Evolutionary conservation across 1,284 basidiomycete genomes (phyloP), one percentile per base, ranked within the genome.

Genomic region (Psilocybe mexicana): DNA sequence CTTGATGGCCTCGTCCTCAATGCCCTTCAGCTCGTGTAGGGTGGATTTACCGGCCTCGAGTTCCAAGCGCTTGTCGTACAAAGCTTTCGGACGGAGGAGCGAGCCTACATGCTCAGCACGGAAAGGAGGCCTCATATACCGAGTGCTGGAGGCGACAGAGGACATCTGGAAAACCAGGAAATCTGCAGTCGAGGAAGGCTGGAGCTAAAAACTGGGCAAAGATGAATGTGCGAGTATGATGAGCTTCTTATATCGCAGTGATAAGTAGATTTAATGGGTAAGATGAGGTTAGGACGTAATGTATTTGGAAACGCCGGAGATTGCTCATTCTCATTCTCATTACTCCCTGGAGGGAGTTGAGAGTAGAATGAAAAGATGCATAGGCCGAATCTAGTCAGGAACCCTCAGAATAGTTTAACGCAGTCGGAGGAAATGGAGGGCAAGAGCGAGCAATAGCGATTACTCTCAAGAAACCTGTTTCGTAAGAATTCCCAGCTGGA

Each of bases 91-190:
- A 10, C 87, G 81, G 18, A 88, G 72, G 59, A 88, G 76, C 8
- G 84, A 86, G 35, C 84, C 84, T 23, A 86, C 66, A 64, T 85
- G 83, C 54, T 84, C 83, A 46, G 81, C 82, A 55, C 82, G 79
- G 65, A 78, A 81, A 33, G 80, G 81, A 26, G 81, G 78, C 1
- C 59, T 68, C 40, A 70, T 55, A 59, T 67, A 69, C 30, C 73
- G 61, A 48, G 51, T 49, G 55, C 55, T 56, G 52, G 57, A 43
- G 50, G 49, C 67, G 55, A 57, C 57, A 52, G 57, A 43, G 50
- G 52, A 68, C 52, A 58, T 58, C 65, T 59, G 54, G 52, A 59
- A 44, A 60, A 61, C 51, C 28, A 35, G 50, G 44, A 65, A 45
- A 42, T 33, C 51, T 25, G 54, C 59, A 52, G 56, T 36, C 60